A percentile compares a stretch with the other conserved stretches of the same genome.
phyloP scores from a whole-genome alignment of 2,329 filamentous ascomycete genomes.

The Botrytis hyacinthi region DNA sequence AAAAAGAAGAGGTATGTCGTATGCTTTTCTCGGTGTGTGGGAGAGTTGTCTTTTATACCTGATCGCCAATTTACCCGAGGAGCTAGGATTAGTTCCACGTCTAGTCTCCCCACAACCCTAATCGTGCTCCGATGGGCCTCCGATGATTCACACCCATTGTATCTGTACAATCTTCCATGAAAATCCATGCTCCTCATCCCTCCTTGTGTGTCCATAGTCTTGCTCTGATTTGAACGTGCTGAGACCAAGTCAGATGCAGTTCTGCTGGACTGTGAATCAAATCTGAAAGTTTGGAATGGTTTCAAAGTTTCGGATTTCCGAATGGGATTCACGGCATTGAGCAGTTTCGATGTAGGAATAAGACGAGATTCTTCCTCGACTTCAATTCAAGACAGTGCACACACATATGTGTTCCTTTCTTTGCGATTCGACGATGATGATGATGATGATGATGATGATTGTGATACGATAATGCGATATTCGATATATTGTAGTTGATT shows the following conservation, averaged over 20 bases:
- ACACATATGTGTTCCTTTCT: not conserved
- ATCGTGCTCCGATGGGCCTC: not conserved
- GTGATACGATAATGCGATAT: not conserved
- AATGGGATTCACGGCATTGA: not conserved
- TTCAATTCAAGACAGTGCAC: not conserved
- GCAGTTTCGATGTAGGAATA: not conserved
- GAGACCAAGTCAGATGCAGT: not conserved
- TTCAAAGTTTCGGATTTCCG: not conserved
- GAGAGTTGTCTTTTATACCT: not conserved
- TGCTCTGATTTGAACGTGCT: too few relatives aligned
- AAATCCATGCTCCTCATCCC: too few relatives aligned
- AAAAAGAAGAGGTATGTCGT: not conserved
- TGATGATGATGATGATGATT: not conserved
- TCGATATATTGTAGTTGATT: not conserved
- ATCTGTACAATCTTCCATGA: not conserved
- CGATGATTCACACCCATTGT: not conserved
- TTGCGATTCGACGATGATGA: not conserved
- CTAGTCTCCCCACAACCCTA: not conserved
- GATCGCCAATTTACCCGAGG: not conserved
- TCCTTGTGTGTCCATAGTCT: fast-evolving
- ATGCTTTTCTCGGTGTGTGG: not conserved
- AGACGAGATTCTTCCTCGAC: not conserved
- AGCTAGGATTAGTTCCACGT: not conserved
- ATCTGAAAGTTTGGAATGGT: not conserved
- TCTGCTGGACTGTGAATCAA: not conserved